Evolutionary conservation across 169 alveolate species (phyloP), one percentile per base, ranked within the genome.

Genomic region (Eimeria praecox): DNA sequence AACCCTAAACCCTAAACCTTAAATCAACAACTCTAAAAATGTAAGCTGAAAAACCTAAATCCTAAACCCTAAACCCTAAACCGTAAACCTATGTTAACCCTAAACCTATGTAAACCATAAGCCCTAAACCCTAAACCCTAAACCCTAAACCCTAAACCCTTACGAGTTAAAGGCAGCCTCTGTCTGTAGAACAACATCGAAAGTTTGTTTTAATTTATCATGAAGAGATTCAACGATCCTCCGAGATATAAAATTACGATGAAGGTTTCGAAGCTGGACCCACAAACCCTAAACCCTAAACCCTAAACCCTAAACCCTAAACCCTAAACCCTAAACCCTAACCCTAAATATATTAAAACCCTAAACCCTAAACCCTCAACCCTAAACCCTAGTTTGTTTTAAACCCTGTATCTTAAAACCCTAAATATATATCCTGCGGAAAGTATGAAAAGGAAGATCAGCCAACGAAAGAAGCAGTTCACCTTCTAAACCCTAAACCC

Each of bases 211-310:
- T 52, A 90, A 62, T 46, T 83, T 49, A 77, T 90, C 95, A 64
- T 90, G 95, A 52, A 90, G 78, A 46, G 90, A 49, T 42, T 90
- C 95, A 35, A 90, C 95, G 38, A 90, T 90, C 4, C 95, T 71
- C 14, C 95, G 95, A 56, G 95, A 90, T 18, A 90, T 83, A 35
- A 90, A 75, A 33, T 83, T 82, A 16, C 95, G 56, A 40, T 90
- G 71, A n/a, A 90, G 42, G 59, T 90, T 90, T n/a, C 95, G 90
- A 54, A 90, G 80, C 95, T 90, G 95, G 59, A n/a, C 56, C 64
- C 80, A 22, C 56, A 85, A 85, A 49, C 49, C 44, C 83, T 73
- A 30, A 73, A 73, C 83, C 83, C 54, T 73, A 73, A 73, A 64
- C 75, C 75, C 75, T 64, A 64, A 64, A 64, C 75, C 75, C 75